Base-by-base conservation (phyloP, 169 alveolate genomes). In the Cryptosporidium meleagridis region DNA sequence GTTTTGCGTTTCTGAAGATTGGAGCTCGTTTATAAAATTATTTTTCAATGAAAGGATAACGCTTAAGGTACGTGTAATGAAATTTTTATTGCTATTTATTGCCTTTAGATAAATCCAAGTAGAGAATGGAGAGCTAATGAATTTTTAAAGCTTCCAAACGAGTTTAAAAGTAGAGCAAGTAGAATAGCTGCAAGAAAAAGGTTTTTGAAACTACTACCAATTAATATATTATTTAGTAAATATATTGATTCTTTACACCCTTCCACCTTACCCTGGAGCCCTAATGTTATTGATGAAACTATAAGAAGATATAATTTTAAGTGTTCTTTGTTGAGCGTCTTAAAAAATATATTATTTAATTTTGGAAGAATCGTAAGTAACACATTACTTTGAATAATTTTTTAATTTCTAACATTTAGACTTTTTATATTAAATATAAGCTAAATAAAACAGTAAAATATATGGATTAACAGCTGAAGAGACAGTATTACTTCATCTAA, bases 281-380 rank as follows among this genome's bases (percentile, higher is more conserved):
- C 80, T 9, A 52, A 80, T 18, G 44, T 80, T 21, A 80, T 80
- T 14, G 89, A 37, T n/a, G 44, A 80, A 41, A 29, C 69, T 44
- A 65, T 80, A 29, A 14, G 55, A 16, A 62, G 39, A 10, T 35
- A 23, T 26, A 80, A 80, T 48, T 65, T 80, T 16, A 44, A 14
- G 14, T 62, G 89, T 48, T 80, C 89, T 2, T 14, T 59, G 23
- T 41, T 61, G 21, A 80, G 80, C 7, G 39, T 29, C 35, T 18
- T 80, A 21, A 41, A 37, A 44, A 65, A 65, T 48, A 31, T 23
- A n/a, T 3, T 65, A 45, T 80, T 80, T 21, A 80, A 80, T 31
- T 21, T 80, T 62, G 89, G 89, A n/a, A 80, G 44, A 21, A 59
- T 80, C 41, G 89, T 80, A 80, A 80, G 89, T 80, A 14, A 44